Base-by-base conservation (phyloP, 768 basidiomycete species). In the Guyanaporus albipodus region DNA sequence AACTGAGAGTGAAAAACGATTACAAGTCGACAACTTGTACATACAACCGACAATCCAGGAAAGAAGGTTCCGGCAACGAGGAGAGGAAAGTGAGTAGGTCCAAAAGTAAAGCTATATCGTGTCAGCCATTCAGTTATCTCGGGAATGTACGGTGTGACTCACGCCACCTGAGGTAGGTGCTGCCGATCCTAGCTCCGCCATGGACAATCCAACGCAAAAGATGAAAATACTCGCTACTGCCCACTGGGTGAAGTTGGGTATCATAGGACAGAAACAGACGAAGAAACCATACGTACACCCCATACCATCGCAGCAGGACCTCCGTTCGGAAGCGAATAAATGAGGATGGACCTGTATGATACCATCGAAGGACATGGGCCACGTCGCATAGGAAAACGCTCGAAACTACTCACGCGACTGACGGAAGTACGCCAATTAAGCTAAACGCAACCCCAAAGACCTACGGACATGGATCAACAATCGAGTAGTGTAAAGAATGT, bases 391-490 rank as follows among this genome's bases (percentile, higher is more conserved):
- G 3, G 11, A 38, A 29, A 2, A 34, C 10, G n/a, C 15, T 32
- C 8, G 23, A 5, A 14, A 72, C 24, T 3, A 67, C 74, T 19
- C 47, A 79, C 62, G 82, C 77, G 24, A 85, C 82, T 0, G 83
- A 77, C 15, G 77, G 83, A 10, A 84, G 75, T 10, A 86, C 60
- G 0, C 85, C 84, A 40, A 86, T 83, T 50, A 86, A 80, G 1
- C 79, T 82, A 59, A 87, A 87, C 0, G 80, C 76, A 27, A 85
- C 69, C 0, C 85, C 84, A 50, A 85, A 86, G 6, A 85, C 78
- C 80, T 86, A 55, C 21, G 62, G 35, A 34, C 9, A 24, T 23
- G 21, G 37, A 46, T 2, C 18, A 21, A 28, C 29, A 26, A 33
- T 22, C 14, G 18, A 14, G 7, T 7, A 15, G 19, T 15, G 27